Evolutionary conservation across 2,329 filamentous ascomycete genomes (phyloP).

Genomic region (Lecanicillium sp.): DNA sequence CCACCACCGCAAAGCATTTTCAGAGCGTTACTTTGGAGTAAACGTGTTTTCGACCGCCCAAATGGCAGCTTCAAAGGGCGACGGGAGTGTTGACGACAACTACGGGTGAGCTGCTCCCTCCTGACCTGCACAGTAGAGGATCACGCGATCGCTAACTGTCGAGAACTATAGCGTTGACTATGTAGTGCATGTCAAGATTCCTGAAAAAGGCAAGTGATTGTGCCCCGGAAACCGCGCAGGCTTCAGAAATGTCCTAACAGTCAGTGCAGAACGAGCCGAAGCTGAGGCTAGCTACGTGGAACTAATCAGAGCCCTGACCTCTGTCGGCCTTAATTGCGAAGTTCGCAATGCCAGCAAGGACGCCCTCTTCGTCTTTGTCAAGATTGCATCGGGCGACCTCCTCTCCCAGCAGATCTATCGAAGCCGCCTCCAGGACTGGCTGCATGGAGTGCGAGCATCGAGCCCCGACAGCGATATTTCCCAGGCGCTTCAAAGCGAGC

Average conservation of each 20-base stretch:
- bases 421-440: slow-evolving; percentile 85
- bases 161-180: slow-evolving; percentile 62
- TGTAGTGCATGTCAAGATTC: slow-evolving; percentile 72
- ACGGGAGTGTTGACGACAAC: slow-evolving; percentile 8
- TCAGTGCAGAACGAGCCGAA: slow-evolving; percentile 51
- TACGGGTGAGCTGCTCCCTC: slow-evolving; percentile 2
- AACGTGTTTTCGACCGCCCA: neutral
- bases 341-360: slow-evolving; percentile 71
- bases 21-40: too few species aligned
- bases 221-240: slow-evolving; percentile 5
- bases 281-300: slow-evolving; percentile 70
- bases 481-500: slow-evolving; percentile 60
- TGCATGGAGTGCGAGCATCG: slow-evolving; percentile 73
- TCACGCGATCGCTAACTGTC: neutral
- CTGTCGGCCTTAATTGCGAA: slow-evolving; percentile 78
- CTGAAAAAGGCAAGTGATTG: slow-evolving; percentile 49
- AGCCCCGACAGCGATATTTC: slow-evolving; percentile 68
- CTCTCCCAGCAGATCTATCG: slow-evolving; percentile 77
- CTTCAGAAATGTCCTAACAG: slow-evolving; percentile 1
- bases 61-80: slow-evolving; percentile 2
- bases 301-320: slow-evolving; percentile 65
- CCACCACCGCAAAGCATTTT: too few species aligned
- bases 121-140: too few species aligned
- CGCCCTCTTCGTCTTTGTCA: slow-evolving; percentile 76
- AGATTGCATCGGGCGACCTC: slow-evolving; percentile 65